Base-by-base conservation (phyloP, 2,329 filamentous ascomycete species). In the Epichloe brachyelytri region DNA sequence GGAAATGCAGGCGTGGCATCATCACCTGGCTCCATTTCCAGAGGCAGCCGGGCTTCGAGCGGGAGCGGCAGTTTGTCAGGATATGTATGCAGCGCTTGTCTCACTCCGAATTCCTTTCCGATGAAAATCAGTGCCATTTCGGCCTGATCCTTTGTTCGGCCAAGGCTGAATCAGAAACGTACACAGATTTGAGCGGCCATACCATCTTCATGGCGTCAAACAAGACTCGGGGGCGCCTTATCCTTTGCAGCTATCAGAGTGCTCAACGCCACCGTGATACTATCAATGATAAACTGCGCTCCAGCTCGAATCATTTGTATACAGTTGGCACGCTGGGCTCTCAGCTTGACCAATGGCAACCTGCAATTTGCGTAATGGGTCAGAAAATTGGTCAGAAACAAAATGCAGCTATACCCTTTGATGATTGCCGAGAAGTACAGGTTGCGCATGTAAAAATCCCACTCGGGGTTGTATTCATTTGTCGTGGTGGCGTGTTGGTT, bases 151-250 rank as follows among this genome's bases (percentile, higher is more conserved):
- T 59, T 43, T 69, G 61, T 33, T 61, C 59, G 1, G 56, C 51
- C 33, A 60, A 58, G n/a, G 62, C 61, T 4, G 63, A 56, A 3
- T 60, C 53, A 6, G 63, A 54, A 12, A 63, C 50, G 36, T 61
- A 65, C 19, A 70, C 56, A 1, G 61, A 51, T 6, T 62, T 63
- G 19, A 70, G 59, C 8, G 68, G 68, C 64, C 67, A 71, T 15
- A 70, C 59, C 30, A 70, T 52, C 57, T 63, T 65, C 39, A 71
- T 51, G 1, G 65, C 66, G 30, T 68, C 65, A 49, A 69, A 68
- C 39, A 69, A 54, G 11, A 60, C 58, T 40, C 57, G 59, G 20
- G 67, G 67, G 68, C 10, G 65, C 58, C 37, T 58, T 57, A 46
- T 63, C 61, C 10, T 57, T 55, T 37, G 57, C 54, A 2, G 55